These are phyloP conservation scores for Cladophialophora carrionii DNA, from an alignment of 2,329 filamentous ascomycete species.

Conservation along the genomic window DNA sequence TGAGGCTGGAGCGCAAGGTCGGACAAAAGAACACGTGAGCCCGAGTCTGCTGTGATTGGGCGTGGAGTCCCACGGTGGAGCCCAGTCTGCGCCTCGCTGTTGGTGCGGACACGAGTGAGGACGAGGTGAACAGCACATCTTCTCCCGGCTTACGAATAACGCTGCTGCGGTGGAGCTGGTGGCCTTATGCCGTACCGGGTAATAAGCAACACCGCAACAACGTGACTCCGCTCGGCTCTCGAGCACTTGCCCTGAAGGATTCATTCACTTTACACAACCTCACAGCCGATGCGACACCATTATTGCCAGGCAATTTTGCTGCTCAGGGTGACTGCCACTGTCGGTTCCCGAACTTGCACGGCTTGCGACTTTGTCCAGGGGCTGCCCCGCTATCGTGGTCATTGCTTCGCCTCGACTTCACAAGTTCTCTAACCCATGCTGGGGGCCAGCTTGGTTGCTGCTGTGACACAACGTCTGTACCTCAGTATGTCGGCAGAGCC, in stretches of 20 bases:
- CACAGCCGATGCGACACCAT: not conserved
- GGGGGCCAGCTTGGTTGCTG: conserved; percentile 4
- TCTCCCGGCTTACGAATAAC: no score
- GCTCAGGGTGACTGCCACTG: not conserved
- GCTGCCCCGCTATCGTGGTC: conserved; percentile 1
- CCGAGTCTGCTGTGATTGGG: not conserved
- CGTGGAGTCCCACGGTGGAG: not conserved
- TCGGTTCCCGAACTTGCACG: not conserved
- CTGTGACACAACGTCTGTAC: not conserved
- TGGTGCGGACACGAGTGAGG: not conserved
- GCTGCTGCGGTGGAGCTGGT: not conserved
- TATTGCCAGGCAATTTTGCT: conserved; percentile 2
- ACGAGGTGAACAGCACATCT: not conserved
- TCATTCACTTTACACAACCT: not conserved
- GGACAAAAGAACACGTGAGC: conserved; percentile 10
- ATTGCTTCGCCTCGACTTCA: not conserved
- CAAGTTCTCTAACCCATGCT: not conserved
- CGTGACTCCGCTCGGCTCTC: not conserved
- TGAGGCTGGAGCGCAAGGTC: not conserved
- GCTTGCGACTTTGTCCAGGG: not conserved
- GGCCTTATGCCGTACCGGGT: not conserved
- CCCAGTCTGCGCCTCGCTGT: not conserved
- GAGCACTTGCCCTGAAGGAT: not conserved
- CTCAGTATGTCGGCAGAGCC: not conserved
- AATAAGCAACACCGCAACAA: not conserved